Evolutionary conservation across 2,329 filamentous ascomycete species (phyloP).

Genomic region (Anisogramma anomala): DNA sequence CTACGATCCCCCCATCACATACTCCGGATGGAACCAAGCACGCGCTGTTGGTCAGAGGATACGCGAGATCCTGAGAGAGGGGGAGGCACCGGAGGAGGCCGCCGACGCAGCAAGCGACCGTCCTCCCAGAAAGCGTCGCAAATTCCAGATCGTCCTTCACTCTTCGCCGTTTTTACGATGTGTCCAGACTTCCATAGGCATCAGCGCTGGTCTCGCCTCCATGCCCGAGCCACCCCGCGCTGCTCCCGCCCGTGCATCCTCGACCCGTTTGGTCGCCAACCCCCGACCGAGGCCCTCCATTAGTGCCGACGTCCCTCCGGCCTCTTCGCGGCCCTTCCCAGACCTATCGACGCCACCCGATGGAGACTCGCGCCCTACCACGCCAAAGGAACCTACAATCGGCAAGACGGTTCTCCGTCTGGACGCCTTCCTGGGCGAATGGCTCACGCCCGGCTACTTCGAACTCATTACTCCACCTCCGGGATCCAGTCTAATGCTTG

Average conservation of each 20-base stretch:
- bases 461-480: slow-evolving; percentile 86
- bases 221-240: slow-evolving; percentile 21
- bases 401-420: slow-evolving; percentile 60
- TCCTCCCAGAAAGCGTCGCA: slow-evolving; percentile 31
- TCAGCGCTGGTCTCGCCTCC: slow-evolving; percentile 73
- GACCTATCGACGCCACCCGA: slow-evolving; percentile 11
- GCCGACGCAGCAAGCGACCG: slow-evolving; percentile 11
- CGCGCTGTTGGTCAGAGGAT: slow-evolving; percentile 74
- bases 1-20: slow-evolving; percentile 91
- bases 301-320: slow-evolving; percentile 14
- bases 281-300: slow-evolving; percentile 15
- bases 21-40: slow-evolving; percentile 84
- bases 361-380: slow-evolving; percentile 1
- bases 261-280: slow-evolving; percentile 7
- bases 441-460: slow-evolving; percentile 88
- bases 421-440: slow-evolving; percentile 90
- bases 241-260: slow-evolving; percentile 13
- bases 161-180: slow-evolving; percentile 90
- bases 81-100: slow-evolving; percentile 32
- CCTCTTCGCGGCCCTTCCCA: slow-evolving; percentile 14
- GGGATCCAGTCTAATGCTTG: slow-evolving; percentile 74
- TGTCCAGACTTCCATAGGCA: slow-evolving; percentile 80
- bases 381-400: slow-evolving; percentile 19
- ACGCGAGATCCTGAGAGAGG: slow-evolving; percentile 53
- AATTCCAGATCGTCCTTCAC: slow-evolving; percentile 74